Evolutionary conservation across 768 basidiomycete genomes (phyloP).

Genomic region (Collybia sordida): DNA sequence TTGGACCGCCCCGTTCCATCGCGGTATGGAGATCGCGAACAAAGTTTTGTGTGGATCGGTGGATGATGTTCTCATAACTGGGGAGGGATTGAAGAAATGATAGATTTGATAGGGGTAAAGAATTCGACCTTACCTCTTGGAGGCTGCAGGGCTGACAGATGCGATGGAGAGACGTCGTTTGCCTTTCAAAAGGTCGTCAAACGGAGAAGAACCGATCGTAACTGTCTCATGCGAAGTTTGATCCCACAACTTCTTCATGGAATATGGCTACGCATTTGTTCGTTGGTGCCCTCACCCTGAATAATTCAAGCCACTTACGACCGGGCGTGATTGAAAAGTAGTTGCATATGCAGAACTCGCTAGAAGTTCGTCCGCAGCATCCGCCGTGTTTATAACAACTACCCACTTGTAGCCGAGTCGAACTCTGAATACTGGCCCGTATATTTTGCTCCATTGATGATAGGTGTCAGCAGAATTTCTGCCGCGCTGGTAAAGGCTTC

Average conservation of each 20-base stretch:
- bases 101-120: background rate
- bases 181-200: conserved; percentile 11
- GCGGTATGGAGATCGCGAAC: conserved; percentile 7
- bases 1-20: conserved; percentile 1
- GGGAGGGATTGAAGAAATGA: no score
- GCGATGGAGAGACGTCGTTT: conserved; percentile 16
- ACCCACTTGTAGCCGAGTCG: conserved; percentile 14
- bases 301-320: conserved; percentile 4
- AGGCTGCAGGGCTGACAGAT: conserved; percentile 14
- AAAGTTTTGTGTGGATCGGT: conserved; percentile 13
- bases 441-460: conserved; percentile 14
- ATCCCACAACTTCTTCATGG: conserved; percentile 8
- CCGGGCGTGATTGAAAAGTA: conserved; percentile 13
- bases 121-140: conserved; percentile 4
- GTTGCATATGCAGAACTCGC: conserved; percentile 11
- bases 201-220: conserved; percentile 14
- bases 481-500: conserved; percentile 15
- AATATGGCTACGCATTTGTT: conserved; percentile 3
- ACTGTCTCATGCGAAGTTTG: conserved; percentile 9
- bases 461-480: conserved; percentile 14
- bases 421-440: conserved; percentile 15
- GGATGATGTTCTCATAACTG: conserved; percentile 12
- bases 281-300: background rate
- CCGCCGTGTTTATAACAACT: conserved; percentile 12
- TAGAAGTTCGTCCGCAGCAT: conserved; percentile 13